Evolutionary conservation across 73 alveolate genomes (phyloP).

Genomic region (Uronychia setigera): DNA sequence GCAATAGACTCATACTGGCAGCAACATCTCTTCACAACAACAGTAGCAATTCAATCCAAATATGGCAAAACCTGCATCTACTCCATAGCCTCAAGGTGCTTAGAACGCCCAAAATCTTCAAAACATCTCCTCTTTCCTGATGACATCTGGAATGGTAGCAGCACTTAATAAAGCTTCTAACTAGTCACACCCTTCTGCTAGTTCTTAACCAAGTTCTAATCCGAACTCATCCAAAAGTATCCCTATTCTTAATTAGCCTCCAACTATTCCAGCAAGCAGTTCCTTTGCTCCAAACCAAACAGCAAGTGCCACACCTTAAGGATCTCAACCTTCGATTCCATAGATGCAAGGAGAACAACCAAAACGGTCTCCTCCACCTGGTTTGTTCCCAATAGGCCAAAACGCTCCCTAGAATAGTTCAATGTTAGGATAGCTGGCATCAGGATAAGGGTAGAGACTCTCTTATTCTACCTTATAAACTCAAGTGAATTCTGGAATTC

Average conservation of each 20-base stretch:
- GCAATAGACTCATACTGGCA: background rate
- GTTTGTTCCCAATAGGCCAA: too few species aligned
- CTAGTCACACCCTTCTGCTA: background rate
- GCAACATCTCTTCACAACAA: background rate
- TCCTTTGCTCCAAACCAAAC: background rate
- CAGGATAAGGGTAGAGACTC: too few species aligned
- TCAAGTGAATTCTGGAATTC: too few species aligned
- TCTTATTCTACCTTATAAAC: too few species aligned
- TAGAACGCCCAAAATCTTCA: background rate
- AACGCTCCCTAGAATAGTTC: too few species aligned
- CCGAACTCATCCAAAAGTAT: too few species aligned
- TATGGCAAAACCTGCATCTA: too few species aligned
- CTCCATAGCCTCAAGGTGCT: too few species aligned
- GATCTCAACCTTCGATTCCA: background rate
- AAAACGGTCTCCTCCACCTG: too few species aligned
- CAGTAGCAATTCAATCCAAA: background rate
- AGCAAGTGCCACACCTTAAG: background rate
- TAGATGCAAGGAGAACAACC: background rate
- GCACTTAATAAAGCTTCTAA: background rate
- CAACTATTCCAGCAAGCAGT: background rate
- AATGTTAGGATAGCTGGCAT: too few species aligned
- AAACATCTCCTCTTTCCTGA: background rate
- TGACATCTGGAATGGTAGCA: background rate
- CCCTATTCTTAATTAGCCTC: background rate
- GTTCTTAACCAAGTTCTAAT: background rate